Conservation (phyloP, 2,329 filamentous ascomycete species). For the Ophiostoma piceae region DNA sequence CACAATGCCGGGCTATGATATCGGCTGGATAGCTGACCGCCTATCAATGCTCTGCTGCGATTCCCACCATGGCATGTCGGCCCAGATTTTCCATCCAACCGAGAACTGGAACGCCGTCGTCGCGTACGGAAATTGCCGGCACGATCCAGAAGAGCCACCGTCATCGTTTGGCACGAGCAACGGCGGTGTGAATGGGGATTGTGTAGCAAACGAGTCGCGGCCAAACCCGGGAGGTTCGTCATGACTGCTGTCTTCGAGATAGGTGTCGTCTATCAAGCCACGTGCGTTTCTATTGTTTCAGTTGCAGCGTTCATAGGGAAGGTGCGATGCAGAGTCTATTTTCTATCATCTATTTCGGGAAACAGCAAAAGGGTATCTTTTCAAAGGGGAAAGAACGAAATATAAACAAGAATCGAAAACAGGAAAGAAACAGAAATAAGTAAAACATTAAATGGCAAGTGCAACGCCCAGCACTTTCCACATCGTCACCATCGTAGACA, state of each 20-base stretch:
- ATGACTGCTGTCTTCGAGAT: background rate
- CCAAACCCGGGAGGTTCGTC: constrained; percentile 17
- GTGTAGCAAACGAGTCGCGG: constrained; percentile 19
- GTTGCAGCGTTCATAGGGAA: background rate
- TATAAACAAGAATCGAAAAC: background rate
- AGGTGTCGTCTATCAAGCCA: background rate
- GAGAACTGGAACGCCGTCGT: constrained; percentile 24
- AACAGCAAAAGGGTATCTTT: constrained; percentile 15
- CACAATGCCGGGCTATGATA: constrained; percentile 16
- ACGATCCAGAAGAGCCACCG: constrained; percentile 22
- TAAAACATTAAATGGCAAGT: background rate
- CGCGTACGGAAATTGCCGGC: constrained; percentile 28
- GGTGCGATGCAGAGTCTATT: constrained; percentile 5
- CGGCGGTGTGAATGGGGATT: constrained; percentile 26
- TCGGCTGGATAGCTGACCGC: constrained; percentile 26
- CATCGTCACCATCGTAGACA: background rate
- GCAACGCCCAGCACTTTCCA: background rate
- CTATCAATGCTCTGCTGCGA: constrained; percentile 27
- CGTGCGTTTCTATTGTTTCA: background rate
- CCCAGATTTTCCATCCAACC: constrained; percentile 27
- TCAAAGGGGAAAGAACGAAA: constrained; percentile 9
- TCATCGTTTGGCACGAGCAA: constrained; percentile 21
- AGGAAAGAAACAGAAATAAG: background rate
- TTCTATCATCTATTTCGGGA: constrained; percentile 8
- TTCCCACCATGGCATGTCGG: constrained; percentile 23